Conservation (phyloP, 2,329 filamentous ascomycete genomes). For the Didymosphaeria variabile region DNA sequence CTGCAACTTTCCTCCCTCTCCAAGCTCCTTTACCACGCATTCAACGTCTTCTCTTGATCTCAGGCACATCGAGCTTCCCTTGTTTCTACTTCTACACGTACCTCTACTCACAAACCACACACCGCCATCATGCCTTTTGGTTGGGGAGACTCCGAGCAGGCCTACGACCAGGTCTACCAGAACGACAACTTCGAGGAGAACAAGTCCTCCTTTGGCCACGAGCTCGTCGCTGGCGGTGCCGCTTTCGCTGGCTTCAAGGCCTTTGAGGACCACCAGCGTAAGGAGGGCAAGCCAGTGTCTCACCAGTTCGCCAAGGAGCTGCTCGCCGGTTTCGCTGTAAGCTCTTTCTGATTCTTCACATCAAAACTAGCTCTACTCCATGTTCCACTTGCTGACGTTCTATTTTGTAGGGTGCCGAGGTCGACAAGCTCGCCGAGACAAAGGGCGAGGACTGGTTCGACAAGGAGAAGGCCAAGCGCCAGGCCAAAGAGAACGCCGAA, state of each 20-base stretch:
- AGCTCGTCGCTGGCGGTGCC: slow-evolving; percentile 77
- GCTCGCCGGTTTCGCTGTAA: slow-evolving; percentile 70
- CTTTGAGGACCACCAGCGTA: slow-evolving; percentile 78
- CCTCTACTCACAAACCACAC: neutral
- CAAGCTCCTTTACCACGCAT: neutral
- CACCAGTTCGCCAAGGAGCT: slow-evolving; percentile 83
- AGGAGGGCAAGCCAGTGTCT: slow-evolving; percentile 73
- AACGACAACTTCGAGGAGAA: slow-evolving; percentile 58
- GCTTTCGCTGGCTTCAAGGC: slow-evolving; percentile 83
- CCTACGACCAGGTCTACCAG: slow-evolving; percentile 65
- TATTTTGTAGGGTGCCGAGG: slow-evolving; percentile 8
- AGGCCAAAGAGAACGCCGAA: slow-evolving; percentile 55
- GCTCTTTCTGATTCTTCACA: neutral
- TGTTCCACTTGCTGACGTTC: neutral
- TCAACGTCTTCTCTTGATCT: neutral
- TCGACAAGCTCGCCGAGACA: slow-evolving; percentile 73
- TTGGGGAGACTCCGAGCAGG: slow-evolving; percentile 60
- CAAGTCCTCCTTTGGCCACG: slow-evolving; percentile 73
- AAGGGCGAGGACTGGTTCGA: slow-evolving; percentile 61
- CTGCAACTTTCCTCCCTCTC: neutral
- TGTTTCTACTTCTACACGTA: slow-evolving; percentile 3
- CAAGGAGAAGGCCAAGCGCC: slow-evolving; percentile 57
- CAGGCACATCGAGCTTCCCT: neutral
- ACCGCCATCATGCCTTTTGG: slow-evolving; percentile 55
- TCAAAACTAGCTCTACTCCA: neutral